A percentile compares a stretch with the other conserved stretches of the same genome.
Conservation (phyloP, 768 basidiomycete genomes). For the Mycena belliarum region DNA sequence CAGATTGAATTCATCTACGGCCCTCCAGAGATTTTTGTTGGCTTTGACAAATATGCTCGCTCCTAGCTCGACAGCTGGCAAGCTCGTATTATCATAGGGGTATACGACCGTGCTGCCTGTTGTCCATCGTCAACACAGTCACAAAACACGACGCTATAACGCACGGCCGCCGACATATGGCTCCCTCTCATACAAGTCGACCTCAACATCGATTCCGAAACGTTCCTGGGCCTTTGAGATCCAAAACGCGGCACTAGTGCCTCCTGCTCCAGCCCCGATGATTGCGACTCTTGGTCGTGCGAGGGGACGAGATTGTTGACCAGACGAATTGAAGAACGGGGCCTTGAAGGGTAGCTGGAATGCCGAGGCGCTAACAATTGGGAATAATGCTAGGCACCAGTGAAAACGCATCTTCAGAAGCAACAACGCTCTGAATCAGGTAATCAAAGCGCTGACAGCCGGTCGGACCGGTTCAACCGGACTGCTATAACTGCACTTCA, state of each 20-base stretch:
- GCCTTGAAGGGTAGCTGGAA: constrained; percentile 56
- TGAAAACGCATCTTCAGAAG: constrained; percentile 5
- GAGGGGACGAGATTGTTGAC: constrained; percentile 26
- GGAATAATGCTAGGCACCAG: constrained; percentile 4
- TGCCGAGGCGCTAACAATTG: constrained; percentile 12
- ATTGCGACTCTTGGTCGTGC: constrained; percentile 67
- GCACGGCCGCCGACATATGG: constrained; percentile 83
- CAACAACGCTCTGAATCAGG: too few species aligned
- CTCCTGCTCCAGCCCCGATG: constrained; percentile 89
- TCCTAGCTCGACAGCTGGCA: constrained; percentile 77
- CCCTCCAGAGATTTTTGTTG: constrained; percentile 73
- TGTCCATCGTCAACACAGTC: not conserved
- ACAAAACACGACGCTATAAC: constrained; percentile 33
- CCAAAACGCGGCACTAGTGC: constrained; percentile 83
- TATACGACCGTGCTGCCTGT: constrained; percentile 12
- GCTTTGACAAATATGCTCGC: constrained; percentile 83
- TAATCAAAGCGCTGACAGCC: too few species aligned
- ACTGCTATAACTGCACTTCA: not conserved
- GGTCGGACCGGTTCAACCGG: not conserved
- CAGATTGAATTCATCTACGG: constrained; percentile 79
- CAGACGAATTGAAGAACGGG: constrained; percentile 47
- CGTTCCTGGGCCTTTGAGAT: constrained; percentile 76
- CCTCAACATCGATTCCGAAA: constrained; percentile 65
- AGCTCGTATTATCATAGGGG: constrained; percentile 34
- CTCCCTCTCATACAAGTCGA: constrained; percentile 83